Evolutionary conservation across 176 grass and related monocot species (phyloP), one percentile per base, ranked within the genome.

Genomic region (Olyra latifolia): DNA sequence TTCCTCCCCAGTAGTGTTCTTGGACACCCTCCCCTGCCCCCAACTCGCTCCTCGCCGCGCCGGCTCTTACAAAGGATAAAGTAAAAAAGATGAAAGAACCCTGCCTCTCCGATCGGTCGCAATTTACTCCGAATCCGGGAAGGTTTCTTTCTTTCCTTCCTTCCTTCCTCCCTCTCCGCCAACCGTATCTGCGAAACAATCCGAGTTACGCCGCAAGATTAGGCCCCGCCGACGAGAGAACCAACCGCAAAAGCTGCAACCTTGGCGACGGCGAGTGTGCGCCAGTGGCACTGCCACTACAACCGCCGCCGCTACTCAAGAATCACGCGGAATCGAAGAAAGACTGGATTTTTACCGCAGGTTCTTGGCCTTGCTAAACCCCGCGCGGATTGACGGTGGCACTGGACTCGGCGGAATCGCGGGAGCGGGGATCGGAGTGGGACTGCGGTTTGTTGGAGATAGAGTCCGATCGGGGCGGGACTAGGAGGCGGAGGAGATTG

Each of bases 361-460:
- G 47, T 74, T 66, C 14, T 46, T 56, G 19, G 62, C 29, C 27
- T 69, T 30, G 84, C 12, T 81, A 76, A 87, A 81, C 78, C 83
- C 15, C 22, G n/a, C 10, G 62, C 62, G 24, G 79, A 62, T 76
- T 62, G 42, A 20, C 24, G 62, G 11, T 4, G 85, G 58, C 35
- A 20, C 47, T 29, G 8, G 54, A 30, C 63, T 57, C 64, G 64
- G 65, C 4, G 47, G 32, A 78, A 78, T 88, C 47, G 73, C 20
- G n/a, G 46, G 13, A 43, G 56, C 11, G 55, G 85, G 63, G n/a
- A 39, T 56, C 54, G 73, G 22, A 32, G 24, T 16, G 10, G 42
- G 41, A 44, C 54, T 22, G 52, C n/a, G 8, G 52, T 8, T n/a
- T 32, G 77, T 57, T 86, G 69, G 7, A 74, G 29, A 35, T 42